Evolutionary conservation across 441 rosid genomes (phyloP).

Genomic region (Lepidium campestre): DNA sequence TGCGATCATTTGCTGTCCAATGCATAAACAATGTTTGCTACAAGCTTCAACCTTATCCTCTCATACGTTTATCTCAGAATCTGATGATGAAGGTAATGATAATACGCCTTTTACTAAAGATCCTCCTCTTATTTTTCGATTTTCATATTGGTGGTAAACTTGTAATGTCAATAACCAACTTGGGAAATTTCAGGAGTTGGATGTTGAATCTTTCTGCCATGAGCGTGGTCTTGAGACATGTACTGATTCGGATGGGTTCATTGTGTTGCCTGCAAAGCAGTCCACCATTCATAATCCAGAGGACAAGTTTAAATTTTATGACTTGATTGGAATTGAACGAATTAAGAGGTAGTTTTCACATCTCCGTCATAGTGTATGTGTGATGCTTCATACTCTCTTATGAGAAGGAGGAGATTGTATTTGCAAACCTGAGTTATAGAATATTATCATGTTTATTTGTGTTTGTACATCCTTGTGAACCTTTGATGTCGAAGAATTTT

Average conservation of each 20-base stretch:
- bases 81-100: conserved; percentile 58
- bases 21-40: conserved; percentile 69
- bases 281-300: conserved; percentile 45
- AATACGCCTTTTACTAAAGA: conserved; percentile 6
- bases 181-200: conserved; percentile 48
- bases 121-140: not conserved
- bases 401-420: not conserved
- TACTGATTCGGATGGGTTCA: conserved; percentile 50
- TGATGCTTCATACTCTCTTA: not conserved
- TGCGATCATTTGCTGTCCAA: conserved; percentile 53
- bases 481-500: too few species aligned
- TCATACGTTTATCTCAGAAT: conserved; percentile 48
- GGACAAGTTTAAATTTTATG: conserved; percentile 36
- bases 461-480: too few species aligned
- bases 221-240: conserved; percentile 66
- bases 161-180: not conserved
- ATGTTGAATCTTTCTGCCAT: conserved; percentile 61
- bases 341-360: conserved; percentile 13
- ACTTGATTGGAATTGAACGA: conserved; percentile 39
- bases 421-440: too few species aligned
- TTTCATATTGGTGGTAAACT: not conserved
- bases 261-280: conserved; percentile 62
- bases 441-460: too few species aligned
- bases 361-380: too few species aligned
- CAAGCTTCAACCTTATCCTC: conserved; percentile 90